These are phyloP conservation scores for Puccinia coronata DNA, from an alignment of 1,284 basidiomycete genomes.

Conservation along the genomic window DNA sequence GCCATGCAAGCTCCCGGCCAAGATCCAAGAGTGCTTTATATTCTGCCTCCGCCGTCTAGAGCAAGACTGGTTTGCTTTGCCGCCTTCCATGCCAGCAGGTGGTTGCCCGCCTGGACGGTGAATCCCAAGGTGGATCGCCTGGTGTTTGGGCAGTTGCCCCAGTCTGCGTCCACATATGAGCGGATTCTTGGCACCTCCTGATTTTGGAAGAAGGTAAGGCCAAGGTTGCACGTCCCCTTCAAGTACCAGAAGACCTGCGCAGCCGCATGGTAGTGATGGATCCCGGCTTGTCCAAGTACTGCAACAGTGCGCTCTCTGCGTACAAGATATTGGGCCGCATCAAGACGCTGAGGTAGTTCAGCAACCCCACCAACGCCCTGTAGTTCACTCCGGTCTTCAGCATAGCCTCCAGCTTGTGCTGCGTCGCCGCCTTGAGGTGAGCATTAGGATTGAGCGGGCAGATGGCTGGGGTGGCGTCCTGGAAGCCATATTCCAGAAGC, in stretches of 20 bases:
- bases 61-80: too few species aligned
- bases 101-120: not conserved
- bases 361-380: not conserved
- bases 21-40: not conserved
- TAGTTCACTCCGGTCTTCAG: not conserved
- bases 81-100: too few species aligned
- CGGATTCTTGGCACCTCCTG: not conserved
- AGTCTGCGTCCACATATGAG: not conserved
- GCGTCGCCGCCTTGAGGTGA: too few species aligned
- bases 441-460: too few species aligned
- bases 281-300: not conserved
- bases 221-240: not conserved
- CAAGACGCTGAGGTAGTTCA: not conserved
- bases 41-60: too few species aligned
- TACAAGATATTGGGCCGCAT: not conserved
- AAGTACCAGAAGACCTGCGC: not conserved
- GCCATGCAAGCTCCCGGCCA: not conserved
- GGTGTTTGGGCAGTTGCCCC: not conserved
- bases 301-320: not conserved
- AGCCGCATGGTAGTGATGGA: not conserved
- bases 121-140: not conserved
- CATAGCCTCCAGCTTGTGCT: too few species aligned
- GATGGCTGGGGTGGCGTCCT: too few species aligned
- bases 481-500: not conserved
- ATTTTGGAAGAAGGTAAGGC: not conserved